Base-by-base conservation (phyloP, 352 stramenopile species). In the Globisporangium splendens region DNA sequence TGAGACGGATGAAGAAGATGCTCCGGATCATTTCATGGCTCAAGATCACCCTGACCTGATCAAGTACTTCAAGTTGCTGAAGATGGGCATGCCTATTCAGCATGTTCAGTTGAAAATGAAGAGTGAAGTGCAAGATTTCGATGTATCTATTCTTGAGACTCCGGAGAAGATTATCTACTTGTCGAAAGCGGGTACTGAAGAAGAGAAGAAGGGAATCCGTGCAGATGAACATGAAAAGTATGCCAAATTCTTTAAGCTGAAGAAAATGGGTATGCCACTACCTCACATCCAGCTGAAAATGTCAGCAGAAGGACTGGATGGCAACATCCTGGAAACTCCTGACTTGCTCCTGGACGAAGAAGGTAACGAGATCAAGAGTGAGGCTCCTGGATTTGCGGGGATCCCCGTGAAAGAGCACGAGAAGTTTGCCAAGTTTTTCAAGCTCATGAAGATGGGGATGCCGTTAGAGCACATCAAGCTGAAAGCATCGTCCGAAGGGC, bases 161-260 rank as follows among this genome's bases (percentile, higher is more conserved):
- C 83, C 83, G 15, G 75, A 88, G 57, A 75, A 74, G 59, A 82
- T 97, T 51, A 96, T 98, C 43, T 95, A 93, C 43, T 86, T 98
- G 65, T 69, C 62, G 10, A 96, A 91, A 58, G 66, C 62, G 42
- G 68, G 70, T 8, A 49, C 63, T 6, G 84, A 94, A 52, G 59
- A 72, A 18, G 52, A 75, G 24, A 69, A 70, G 42, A 65, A 74
- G 42, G 81, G 78, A 10, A 86, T 75, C 8, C 69, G 66, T 42
- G 81, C 70, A 11, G 75, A 83, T 43, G 76, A 89, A 21, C 82
- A 93, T 49, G 70, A 82, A 5, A 89, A 89, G 53, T 92, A 77
- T 69, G 69, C 65, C 2, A 93, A 93, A 56, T 99, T 97, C 64
- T 98, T 98, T 63, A 98, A 98, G 66, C 91, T 99, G 65, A 86